phyloP scores from a whole-genome alignment of 176 grass and related monocot genomes.

The Zea mays region DNA sequence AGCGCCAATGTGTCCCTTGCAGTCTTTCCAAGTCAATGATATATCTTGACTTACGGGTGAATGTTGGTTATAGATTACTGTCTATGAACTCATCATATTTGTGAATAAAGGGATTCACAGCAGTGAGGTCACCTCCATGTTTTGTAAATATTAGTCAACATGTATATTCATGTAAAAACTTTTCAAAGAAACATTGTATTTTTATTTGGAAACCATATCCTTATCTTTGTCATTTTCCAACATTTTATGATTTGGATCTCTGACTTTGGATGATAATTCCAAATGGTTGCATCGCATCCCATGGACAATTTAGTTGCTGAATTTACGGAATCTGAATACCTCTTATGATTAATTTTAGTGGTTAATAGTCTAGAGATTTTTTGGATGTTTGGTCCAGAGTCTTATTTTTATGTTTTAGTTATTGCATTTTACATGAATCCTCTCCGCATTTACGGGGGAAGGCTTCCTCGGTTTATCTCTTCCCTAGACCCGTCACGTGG shows the following conservation, averaged over 20 bases:
- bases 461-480: too few species aligned
- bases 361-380: slow-evolving; percentile 4
- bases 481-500: too few species aligned
- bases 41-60: background rate
- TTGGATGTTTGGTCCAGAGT: background rate
- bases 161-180: background rate
- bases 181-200: slow-evolving; percentile 12
- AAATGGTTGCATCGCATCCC: background rate
- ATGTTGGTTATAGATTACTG: background rate
- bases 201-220: background rate
- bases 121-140: background rate
- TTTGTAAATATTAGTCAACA: slow-evolving; percentile 21
- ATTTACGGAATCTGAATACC: slow-evolving; percentile 12
- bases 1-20: background rate
- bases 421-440: slow-evolving; percentile 12
- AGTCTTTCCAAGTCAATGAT: background rate
- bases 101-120: background rate
- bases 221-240: slow-evolving; percentile 3
- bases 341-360: background rate
- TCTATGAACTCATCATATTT: slow-evolving; percentile 25
- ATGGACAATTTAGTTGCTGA: background rate
- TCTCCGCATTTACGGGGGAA: too few species aligned
- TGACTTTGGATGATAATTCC: background rate
- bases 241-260: slow-evolving; percentile 12
- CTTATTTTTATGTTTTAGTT: slow-evolving; percentile 23